These are phyloP conservation scores for Cocos nucifera DNA, from an alignment of 176 grass and related monocot species.

Conservation along the genomic window DNA sequence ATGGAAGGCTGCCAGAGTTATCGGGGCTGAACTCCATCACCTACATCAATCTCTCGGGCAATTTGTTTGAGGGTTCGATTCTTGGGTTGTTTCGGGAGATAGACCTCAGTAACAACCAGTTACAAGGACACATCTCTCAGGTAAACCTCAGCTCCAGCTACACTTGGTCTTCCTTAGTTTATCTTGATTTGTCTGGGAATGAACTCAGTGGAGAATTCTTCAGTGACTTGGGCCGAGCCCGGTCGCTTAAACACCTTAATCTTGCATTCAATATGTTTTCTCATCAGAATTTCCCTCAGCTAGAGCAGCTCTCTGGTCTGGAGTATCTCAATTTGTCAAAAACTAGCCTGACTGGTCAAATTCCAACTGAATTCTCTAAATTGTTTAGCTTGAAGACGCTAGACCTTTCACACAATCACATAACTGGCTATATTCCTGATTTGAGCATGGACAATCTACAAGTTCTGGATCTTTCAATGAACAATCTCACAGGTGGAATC, in stretches of 20 bases:
- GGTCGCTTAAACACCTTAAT: constrained; percentile 61
- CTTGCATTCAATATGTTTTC: constrained; percentile 74
- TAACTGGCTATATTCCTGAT: constrained; percentile 55
- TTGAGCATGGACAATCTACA: constrained; percentile 35
- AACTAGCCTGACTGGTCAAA: constrained; percentile 49
- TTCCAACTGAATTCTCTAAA: constrained; percentile 33
- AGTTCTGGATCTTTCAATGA: constrained; percentile 69
- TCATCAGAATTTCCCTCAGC: constrained; percentile 24
- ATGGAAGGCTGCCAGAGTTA: constrained; percentile 43
- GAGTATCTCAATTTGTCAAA: constrained; percentile 88
- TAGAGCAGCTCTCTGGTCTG: constrained; percentile 38
- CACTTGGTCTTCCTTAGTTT: constrained; percentile 39
- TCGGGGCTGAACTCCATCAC: constrained; percentile 43
- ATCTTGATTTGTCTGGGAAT: constrained; percentile 84
- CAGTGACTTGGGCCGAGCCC: constrained; percentile 13
- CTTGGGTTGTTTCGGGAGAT: constrained; percentile 43
- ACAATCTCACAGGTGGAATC: constrained; percentile 93
- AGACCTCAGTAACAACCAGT: constrained; percentile 80
- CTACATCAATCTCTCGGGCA: constrained; percentile 74
- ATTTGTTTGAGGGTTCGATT: constrained; percentile 33
- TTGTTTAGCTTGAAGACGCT: constrained; percentile 57
- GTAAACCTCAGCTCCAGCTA: constrained; percentile 45
- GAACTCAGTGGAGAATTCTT: constrained; percentile 51
- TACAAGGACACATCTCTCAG: constrained; percentile 33
- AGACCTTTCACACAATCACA: constrained; percentile 77